Base-by-base conservation (phyloP, 2,329 filamentous ascomycete genomes). In the Lasiodiplodia gonubiensis region DNA sequence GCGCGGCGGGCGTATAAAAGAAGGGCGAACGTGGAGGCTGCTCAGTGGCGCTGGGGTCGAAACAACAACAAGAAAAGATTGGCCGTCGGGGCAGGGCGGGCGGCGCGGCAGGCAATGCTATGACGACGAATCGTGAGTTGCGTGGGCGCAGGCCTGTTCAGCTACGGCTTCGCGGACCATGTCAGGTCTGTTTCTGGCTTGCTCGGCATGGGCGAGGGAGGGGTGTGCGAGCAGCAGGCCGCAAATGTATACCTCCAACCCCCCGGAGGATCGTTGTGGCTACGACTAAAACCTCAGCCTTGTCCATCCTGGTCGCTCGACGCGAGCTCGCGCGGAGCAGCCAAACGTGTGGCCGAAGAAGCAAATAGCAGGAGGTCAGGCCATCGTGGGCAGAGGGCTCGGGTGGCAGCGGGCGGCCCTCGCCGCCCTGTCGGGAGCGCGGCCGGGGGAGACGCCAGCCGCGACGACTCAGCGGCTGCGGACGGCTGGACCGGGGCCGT, bases 321-420 rank as follows among this genome's bases (percentile, higher is more conserved):
- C 37, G 59, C 46, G 39, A 35, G 59, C 59, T 39, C 46, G 59
- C 59, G 59, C 59, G 59, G 59, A 46, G 59, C 59, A 12, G 21
- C n/a, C 46, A 16, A 21, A 14, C 12, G 39, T 27, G 57, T 25
- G 21, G 42, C 42, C 23, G 21, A 46, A 61, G 39, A 46, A 61
- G 39, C 37, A 61, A 61, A 61, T 61, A 49, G 57, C 57, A 61
- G 57, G 57, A 61, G 57, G 57, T 61, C 57, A 61, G 57, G 57
- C 57, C 57, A 61, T 61, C 57, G 39, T 61, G 39, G 57, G 39
- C 39, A 61, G 57, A 61, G 57, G 7, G 57, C 25, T 61, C 57
- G 57, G 57, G 57, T 61, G 57, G 39, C 57, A 61, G 57, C 57
- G 57, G 57, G 57, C 57, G 57, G 57, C 57, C 57, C 42, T 61